A percentile compares a stretch with the other conserved stretches of the same genome.
Evolutionary conservation across 164 flowering plant species (phyloP).

Genomic region (Vitis vinifera): ASM3070453v1 NC_081807.1:2039501-2040000

Average conservation of each 20-base stretch:
- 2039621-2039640: slow-evolving; percentile 96
- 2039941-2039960: slow-evolving; percentile 88
- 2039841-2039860: slow-evolving; percentile 90
- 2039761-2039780: slow-evolving; percentile 77
- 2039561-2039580: no score
- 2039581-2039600: slow-evolving; percentile 66
- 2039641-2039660: slow-evolving; percentile 91
- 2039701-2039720: slow-evolving; percentile 82
- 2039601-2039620: slow-evolving; percentile 91
- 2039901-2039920: slow-evolving; percentile 75
- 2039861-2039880: slow-evolving; percentile 51
- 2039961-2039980: slow-evolving; percentile 79
- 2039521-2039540: no score
- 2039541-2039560: no score
- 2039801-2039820: slow-evolving; percentile 94
- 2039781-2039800: slow-evolving; percentile 80
- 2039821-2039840: slow-evolving; percentile 91
- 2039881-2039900: slow-evolving; percentile 65
- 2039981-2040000: slow-evolving; percentile 85
- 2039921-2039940: slow-evolving; percentile 67
- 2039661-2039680: slow-evolving; percentile 76
- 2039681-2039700: slow-evolving; percentile 95
- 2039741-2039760: slow-evolving; percentile 98
- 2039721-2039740: slow-evolving; percentile 84
- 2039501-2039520: no score